phyloP scores from a whole-genome alignment of 495 filamentous ascomycete species.

The Ramalina peruviana region DNA sequence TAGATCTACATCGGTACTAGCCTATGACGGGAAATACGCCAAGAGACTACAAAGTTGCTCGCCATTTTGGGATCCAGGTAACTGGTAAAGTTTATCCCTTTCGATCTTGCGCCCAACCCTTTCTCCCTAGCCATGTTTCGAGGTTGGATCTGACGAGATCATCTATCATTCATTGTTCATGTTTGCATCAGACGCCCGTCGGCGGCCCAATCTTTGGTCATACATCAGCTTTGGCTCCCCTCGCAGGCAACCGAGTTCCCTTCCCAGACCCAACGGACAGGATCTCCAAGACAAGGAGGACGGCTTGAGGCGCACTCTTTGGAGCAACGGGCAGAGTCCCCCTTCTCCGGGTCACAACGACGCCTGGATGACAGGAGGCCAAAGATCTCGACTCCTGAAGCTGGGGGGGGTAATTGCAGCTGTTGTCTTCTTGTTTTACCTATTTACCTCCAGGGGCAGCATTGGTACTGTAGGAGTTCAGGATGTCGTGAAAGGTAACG shows the following conservation, averaged over 20 bases:
- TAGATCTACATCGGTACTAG: neutral
- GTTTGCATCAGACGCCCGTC: slow-evolving; percentile 26
- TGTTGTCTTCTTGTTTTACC: slow-evolving; percentile 61
- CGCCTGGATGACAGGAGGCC: slow-evolving; percentile 53
- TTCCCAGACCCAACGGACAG: slow-evolving; percentile 21
- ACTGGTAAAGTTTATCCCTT: too few relatives aligned
- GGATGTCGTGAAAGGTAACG: slow-evolving; percentile 27
- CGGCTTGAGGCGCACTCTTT: slow-evolving; percentile 5
- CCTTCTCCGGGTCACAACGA: slow-evolving; percentile 21
- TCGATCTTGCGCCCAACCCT: too few relatives aligned
- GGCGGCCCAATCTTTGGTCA: slow-evolving; percentile 33
- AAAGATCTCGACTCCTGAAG: slow-evolving; percentile 69
- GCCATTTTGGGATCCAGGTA: too few relatives aligned
- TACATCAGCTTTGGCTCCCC: slow-evolving; percentile 31
- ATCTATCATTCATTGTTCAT: slow-evolving; percentile 16
- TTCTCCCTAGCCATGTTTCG: too few relatives aligned
- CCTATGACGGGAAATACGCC: neutral
- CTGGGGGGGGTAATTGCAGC: slow-evolving; percentile 63
- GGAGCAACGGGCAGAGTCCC: neutral
- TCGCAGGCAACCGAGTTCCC: slow-evolving; percentile 24
- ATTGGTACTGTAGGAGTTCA: slow-evolving; percentile 20
- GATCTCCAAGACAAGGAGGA: slow-evolving; percentile 34
- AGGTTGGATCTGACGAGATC: too few relatives aligned
- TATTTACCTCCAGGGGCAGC: slow-evolving; percentile 45
- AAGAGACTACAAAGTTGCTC: neutral